Conservation (phyloP, 2,329 filamentous ascomycete genomes). For the Pseudocercospora fuligena region DNA sequence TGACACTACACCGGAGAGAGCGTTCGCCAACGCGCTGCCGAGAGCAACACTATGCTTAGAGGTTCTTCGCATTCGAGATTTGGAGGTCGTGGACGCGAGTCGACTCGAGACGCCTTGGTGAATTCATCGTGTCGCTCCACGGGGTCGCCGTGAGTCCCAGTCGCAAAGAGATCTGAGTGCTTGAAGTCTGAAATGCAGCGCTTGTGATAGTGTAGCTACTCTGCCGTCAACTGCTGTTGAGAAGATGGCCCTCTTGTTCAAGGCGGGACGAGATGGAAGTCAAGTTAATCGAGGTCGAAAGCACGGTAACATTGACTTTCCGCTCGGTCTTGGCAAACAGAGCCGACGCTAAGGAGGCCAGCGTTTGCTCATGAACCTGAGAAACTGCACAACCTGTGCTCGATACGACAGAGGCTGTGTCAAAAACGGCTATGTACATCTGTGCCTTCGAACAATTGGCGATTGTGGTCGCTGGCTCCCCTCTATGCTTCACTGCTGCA, state of each 20-base stretch:
- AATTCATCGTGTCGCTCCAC: background rate
- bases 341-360: background rate
- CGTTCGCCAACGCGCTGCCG: background rate
- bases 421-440: background rate
- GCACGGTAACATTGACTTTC: background rate
- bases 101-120: background rate
- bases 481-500: background rate
- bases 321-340: background rate
- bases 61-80: background rate
- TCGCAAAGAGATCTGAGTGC: background rate
- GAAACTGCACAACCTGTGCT: background rate
- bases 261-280: background rate
- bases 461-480: background rate
- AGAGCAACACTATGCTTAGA: background rate
- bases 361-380: background rate
- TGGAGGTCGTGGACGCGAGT: background rate
- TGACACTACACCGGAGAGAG: background rate
- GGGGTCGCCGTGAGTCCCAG: background rate
- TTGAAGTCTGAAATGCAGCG: background rate
- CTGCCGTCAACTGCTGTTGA: background rate
- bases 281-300: background rate
- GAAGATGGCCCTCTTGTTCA: background rate
- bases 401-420: background rate
- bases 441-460: background rate
- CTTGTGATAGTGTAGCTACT: background rate